Percentiles rank a stretch among this genome's conserved stretches.
phyloP scores from a whole-genome alignment of 164 flowering plant genomes.

The Nymphaea colorata region DNA sequence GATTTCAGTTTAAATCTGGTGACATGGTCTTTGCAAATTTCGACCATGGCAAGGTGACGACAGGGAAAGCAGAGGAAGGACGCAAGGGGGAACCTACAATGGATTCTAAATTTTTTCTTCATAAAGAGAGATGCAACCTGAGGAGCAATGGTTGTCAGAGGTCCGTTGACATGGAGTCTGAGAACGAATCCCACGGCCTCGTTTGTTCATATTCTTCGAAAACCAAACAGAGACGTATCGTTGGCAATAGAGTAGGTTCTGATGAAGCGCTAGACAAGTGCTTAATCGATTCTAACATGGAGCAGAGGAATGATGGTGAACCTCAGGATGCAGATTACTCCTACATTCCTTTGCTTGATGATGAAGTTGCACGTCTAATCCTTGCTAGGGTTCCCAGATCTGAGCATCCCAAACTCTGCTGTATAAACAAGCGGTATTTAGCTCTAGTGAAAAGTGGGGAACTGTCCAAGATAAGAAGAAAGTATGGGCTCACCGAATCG shows the following conservation, averaged over 20 bases:
- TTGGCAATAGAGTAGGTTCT: background rate
- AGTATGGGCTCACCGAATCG: constrained; percentile 32
- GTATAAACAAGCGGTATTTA: constrained; percentile 34
- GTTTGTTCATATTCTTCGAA: background rate
- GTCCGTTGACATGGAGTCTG: background rate
- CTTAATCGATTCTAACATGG: background rate
- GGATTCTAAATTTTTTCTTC: background rate
- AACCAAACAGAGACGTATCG: background rate
- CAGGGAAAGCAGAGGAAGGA: background rate
- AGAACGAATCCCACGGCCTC: background rate
- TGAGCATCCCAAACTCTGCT: constrained; percentile 38
- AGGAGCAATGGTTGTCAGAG: background rate
- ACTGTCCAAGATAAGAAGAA: constrained; percentile 39
- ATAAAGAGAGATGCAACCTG: background rate
- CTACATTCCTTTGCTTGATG: constrained; percentile 32
- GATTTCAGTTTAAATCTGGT: background rate
- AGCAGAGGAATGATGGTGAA: constrained; percentile 10
- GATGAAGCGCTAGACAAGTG: background rate
- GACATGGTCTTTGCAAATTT: background rate
- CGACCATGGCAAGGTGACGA: background rate
- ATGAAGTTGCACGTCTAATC: constrained; percentile 50
- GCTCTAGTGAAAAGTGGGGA: constrained; percentile 36
- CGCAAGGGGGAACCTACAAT: background rate
- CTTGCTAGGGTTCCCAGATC: constrained; percentile 52
- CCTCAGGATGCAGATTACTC: constrained; percentile 88